Percentiles rank a stretch among this genome's conserved stretches.
Conservation (phyloP, 2,329 filamentous ascomycete species). For the Orbilia blumenaviensis region DNA sequence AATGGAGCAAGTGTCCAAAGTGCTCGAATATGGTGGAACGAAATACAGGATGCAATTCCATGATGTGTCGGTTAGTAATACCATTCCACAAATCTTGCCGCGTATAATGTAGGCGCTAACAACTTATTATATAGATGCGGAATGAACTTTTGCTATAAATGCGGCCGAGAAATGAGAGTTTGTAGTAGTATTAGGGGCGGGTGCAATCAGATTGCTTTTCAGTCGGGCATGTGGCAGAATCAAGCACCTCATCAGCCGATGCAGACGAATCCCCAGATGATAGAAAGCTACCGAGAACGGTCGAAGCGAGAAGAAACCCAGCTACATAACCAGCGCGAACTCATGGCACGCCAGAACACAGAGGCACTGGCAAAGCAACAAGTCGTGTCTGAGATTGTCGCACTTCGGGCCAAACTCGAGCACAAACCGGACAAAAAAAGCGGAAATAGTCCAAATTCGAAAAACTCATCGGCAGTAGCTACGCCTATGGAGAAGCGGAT, state of each 20-base stretch:
- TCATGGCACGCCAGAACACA: slow-evolving; percentile 18
- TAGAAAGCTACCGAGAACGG: slow-evolving; percentile 18
- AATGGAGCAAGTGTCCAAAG: slow-evolving; percentile 48
- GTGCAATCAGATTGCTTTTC: slow-evolving; percentile 44
- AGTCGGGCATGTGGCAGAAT: slow-evolving; percentile 38
- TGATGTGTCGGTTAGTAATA: slow-evolving; percentile 41
- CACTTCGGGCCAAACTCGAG: slow-evolving; percentile 41
- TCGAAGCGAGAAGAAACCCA: slow-evolving; percentile 1
- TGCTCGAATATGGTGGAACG: slow-evolving; percentile 53
- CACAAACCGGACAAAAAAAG: slow-evolving; percentile 13
- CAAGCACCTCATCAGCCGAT: slow-evolving; percentile 35
- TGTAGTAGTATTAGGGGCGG: slow-evolving; percentile 7
- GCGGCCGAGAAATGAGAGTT: slow-evolving; percentile 23
- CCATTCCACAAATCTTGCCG: too few species aligned
- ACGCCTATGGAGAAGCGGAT: neutral
- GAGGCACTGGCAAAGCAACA: slow-evolving; percentile 27
- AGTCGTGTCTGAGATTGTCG: slow-evolving; percentile 21
- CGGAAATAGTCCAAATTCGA: neutral
- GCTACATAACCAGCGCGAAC: neutral
- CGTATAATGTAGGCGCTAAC: neutral
- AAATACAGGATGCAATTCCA: slow-evolving; percentile 47
- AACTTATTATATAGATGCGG: slow-evolving; percentile 25
- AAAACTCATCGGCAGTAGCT: neutral
- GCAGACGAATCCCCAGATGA: neutral
- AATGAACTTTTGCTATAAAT: slow-evolving; percentile 46